phyloP scores from a whole-genome alignment of 2,329 filamentous ascomycete genomes.

The Clonostachys solani region DNA sequence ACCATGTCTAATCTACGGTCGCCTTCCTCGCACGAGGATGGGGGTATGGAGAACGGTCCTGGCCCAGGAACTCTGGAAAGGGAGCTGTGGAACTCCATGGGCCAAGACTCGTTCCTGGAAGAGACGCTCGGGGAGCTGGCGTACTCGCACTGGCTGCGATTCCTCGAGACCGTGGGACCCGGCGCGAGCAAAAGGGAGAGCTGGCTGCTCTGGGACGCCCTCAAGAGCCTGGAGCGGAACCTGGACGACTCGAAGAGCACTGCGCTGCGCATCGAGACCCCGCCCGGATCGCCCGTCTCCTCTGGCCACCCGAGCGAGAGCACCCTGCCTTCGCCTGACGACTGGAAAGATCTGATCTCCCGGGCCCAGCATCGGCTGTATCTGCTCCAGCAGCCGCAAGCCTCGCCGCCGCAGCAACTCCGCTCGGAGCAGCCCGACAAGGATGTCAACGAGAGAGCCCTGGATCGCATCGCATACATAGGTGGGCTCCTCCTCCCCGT shows the following conservation, averaged over 20 bases:
- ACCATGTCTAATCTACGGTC: background rate
- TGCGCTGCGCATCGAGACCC: too few relatives aligned
- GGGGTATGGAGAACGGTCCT: background rate
- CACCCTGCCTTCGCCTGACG: slow-evolving; percentile 6
- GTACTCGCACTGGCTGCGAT: slow-evolving; percentile 16
- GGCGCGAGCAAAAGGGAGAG: background rate
- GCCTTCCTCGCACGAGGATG: background rate
- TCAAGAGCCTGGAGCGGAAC: slow-evolving; percentile 7
- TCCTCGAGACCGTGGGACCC: slow-evolving; percentile 6
- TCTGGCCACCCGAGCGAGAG: slow-evolving; percentile 1
- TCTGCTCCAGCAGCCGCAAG: slow-evolving; percentile 1
- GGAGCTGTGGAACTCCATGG: slow-evolving; percentile 1
- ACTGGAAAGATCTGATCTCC: slow-evolving; percentile 12
- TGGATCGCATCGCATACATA: slow-evolving; percentile 44
- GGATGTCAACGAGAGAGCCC: slow-evolving; percentile 15
- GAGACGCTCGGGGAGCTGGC: slow-evolving; percentile 14
- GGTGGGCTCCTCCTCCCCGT: slow-evolving; percentile 43
- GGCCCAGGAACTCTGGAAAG: background rate
- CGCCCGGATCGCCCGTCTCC: background rate
- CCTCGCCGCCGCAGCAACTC: slow-evolving; percentile 2
- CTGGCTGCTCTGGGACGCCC: background rate
- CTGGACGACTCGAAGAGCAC: background rate
- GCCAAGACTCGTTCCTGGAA: background rate
- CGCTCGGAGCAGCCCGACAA: background rate
- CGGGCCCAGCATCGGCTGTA: background rate